Conservation (phyloP, 1,284 basidiomycete genomes). For the Veloboletus limbatus region DNA sequence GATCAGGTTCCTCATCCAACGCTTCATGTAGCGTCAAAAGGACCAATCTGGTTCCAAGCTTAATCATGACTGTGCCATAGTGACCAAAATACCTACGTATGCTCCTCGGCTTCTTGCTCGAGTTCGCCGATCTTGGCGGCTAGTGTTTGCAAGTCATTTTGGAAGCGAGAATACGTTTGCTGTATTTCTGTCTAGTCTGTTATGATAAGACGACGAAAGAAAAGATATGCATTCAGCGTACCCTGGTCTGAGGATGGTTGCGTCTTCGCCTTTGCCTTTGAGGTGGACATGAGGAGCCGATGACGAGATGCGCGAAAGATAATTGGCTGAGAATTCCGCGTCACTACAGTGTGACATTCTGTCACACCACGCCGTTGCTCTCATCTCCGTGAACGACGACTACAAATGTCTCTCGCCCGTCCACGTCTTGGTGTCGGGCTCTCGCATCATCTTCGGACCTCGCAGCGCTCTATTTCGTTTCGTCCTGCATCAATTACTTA, state of each 20-base stretch:
- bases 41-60: slow-evolving; percentile 65
- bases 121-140: slow-evolving; percentile 92
- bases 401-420: slow-evolving; percentile 50
- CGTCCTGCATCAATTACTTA: slow-evolving; percentile 41
- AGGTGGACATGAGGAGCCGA: slow-evolving; percentile 29
- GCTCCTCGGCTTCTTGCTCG: slow-evolving; percentile 91
- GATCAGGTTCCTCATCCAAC: slow-evolving; percentile 74
- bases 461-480: slow-evolving; percentile 28
- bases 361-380: slow-evolving; percentile 29
- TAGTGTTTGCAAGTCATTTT: slow-evolving; percentile 81
- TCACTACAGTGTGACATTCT: slow-evolving; percentile 38
- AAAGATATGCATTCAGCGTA: slow-evolving; percentile 34
- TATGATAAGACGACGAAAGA: slow-evolving; percentile 32
- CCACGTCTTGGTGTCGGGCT: slow-evolving; percentile 32
- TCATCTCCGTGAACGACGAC: slow-evolving; percentile 25
- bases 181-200: slow-evolving; percentile 70
- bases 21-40: slow-evolving; percentile 83
- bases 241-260: slow-evolving; percentile 66
- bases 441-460: slow-evolving; percentile 30
- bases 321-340: slow-evolving; percentile 46
- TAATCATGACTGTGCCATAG: slow-evolving; percentile 6
- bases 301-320: slow-evolving; percentile 40
- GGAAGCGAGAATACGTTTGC: slow-evolving; percentile 69
- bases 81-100: slow-evolving; percentile 50
- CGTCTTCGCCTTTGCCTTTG: slow-evolving; percentile 55